These are phyloP conservation scores for Salix suchowensis DNA, from an alignment of 345 rosid genomes.

Conservation along the genomic window DNA sequence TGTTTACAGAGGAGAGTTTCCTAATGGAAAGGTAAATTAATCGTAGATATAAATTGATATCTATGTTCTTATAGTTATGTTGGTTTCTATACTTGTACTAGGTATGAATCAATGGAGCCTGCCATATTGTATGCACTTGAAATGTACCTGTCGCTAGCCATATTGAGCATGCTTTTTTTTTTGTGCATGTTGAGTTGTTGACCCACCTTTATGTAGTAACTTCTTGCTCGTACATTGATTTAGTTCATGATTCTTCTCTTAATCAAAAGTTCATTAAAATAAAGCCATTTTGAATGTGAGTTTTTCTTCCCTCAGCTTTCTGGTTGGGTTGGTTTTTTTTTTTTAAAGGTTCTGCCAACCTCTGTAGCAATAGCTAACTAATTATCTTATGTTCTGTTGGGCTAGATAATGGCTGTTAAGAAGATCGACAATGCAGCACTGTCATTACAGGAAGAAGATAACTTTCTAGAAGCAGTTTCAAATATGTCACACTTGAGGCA, in stretches of 20 bases:
- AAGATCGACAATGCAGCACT: constrained; percentile 90
- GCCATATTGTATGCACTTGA: neutral
- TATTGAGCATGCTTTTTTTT: neutral
- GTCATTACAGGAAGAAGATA: constrained; percentile 87
- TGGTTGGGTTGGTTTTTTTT: neutral
- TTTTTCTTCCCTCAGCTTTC: neutral
- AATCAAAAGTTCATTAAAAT: neutral
- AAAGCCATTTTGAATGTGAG: neutral
- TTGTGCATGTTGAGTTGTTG: neutral
- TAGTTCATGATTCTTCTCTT: neutral
- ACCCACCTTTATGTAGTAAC: neutral
- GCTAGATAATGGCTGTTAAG: constrained; percentile 79
- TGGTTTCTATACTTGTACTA: neutral
- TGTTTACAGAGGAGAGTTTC: constrained; percentile 86
- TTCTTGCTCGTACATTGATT: neutral
- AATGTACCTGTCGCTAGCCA: neutral
- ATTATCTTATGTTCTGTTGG: constrained; percentile 14
- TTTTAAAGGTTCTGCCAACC: neutral
- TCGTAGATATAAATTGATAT: neutral
- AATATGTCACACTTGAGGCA: constrained; percentile 93
- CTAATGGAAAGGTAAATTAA: constrained; percentile 70
- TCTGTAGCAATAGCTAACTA: neutral
- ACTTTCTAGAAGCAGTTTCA: constrained; percentile 85
- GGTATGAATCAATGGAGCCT: neutral
- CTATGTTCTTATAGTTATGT: neutral